These are phyloP conservation scores for Podaxis carcinomalis DNA, from an alignment of 768 basidiomycete genomes.

Conservation along the genomic window DNA sequence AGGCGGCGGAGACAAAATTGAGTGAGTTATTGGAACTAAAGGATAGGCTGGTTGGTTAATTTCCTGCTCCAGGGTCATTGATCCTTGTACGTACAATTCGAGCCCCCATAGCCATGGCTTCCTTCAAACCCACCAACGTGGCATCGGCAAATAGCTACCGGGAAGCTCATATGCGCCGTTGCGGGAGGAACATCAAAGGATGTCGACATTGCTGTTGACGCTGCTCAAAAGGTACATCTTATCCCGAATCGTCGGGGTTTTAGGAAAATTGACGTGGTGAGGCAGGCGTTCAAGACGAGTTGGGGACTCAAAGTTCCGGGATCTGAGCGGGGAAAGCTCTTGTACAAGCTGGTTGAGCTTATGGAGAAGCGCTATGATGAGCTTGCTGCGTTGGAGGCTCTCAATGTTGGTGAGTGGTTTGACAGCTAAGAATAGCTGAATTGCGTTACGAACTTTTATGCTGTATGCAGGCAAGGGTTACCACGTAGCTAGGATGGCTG, in stretches of 20 bases:
- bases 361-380: slow-evolving; percentile 60
- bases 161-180: slow-evolving; percentile 54
- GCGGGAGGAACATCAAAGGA: slow-evolving; percentile 62
- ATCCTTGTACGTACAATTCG: slow-evolving; percentile 37
- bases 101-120: not conserved
- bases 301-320: slow-evolving; percentile 70
- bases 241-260: not conserved
- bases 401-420: slow-evolving; percentile 54
- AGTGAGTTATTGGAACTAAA: slow-evolving; percentile 39
- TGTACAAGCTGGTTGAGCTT: slow-evolving; percentile 60
- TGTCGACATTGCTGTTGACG: slow-evolving; percentile 71
- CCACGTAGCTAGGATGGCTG: slow-evolving; percentile 39
- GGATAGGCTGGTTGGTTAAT: not conserved
- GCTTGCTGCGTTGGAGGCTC: slow-evolving; percentile 68
- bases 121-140: not conserved
- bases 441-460: not conserved
- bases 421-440: not conserved
- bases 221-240: slow-evolving; percentile 48
- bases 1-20: slow-evolving; percentile 50
- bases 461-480: slow-evolving; percentile 49
- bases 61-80: slow-evolving; percentile 42
- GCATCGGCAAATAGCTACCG: slow-evolving; percentile 43
- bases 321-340: slow-evolving; percentile 43
- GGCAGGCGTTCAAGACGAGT: slow-evolving; percentile 41
- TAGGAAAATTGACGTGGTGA: not conserved